Percentiles rank a stretch among this genome's conserved stretches.
Evolutionary conservation across 78 protist species (phyloP).

Genomic region (Acrasis kona): DNA sequence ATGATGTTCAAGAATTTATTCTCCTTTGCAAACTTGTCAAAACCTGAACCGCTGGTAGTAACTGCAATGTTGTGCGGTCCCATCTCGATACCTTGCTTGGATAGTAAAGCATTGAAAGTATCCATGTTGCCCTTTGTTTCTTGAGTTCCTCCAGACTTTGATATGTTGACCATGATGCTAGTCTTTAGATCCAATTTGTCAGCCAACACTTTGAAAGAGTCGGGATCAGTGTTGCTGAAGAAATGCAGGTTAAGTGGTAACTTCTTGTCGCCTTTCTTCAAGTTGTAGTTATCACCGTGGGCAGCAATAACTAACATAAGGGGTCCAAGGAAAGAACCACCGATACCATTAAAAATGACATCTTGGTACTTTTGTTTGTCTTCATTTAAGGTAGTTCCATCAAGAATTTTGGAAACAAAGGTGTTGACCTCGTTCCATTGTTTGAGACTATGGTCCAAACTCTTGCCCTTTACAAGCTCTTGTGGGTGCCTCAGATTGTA

Average conservation of each 20-base stretch:
- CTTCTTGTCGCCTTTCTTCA: not conserved
- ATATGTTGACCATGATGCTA: constrained; percentile 36
- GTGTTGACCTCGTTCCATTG: constrained; percentile 9
- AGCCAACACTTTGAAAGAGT: constrained; percentile 2
- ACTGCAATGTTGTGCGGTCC: constrained; percentile 36
- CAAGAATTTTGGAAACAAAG: not conserved
- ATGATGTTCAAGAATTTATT: not conserved
- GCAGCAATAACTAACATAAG: constrained; percentile 29
- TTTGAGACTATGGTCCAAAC: constrained; percentile 1
- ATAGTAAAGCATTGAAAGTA: constrained; percentile 3
- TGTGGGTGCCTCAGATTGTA: constrained; percentile 26
- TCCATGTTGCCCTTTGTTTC: constrained; percentile 39
- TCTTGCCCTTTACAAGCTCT: constrained; percentile 14
- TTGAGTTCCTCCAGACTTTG: constrained; percentile 40
- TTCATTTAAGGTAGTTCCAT: not conserved
- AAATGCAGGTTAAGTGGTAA: constrained; percentile 36
- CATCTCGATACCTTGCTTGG: not conserved
- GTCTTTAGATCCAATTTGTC: not conserved
- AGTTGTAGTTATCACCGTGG: constrained; percentile 16
- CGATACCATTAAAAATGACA: constrained; percentile 48
- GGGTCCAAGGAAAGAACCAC: constrained; percentile 56
- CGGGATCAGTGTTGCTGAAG: constrained; percentile 45
- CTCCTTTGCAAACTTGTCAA: constrained; percentile 24
- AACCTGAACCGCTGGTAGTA: constrained; percentile 26
- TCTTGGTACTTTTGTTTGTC: constrained; percentile 24